Base-by-base conservation (phyloP, 2,329 filamentous ascomycete species). In the Aspergillus fumigatus region DNA sequence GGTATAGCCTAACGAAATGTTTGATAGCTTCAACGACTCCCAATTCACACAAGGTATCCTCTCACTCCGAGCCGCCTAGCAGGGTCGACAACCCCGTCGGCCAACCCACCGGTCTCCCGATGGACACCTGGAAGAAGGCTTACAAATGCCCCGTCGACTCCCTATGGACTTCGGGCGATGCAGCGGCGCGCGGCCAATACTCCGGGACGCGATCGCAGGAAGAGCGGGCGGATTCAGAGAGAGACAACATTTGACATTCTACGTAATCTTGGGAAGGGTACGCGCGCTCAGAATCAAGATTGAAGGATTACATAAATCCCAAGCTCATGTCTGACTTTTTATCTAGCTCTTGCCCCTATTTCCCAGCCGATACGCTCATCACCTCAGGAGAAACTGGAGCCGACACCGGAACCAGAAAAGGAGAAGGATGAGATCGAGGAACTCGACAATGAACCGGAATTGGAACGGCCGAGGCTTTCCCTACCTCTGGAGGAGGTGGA, bases 181-280 rank as follows among this genome's bases (percentile, higher is more conserved):
- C 78, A 82, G 67, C 78, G 82, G 62, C 80, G 81, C 62, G 79
- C 79, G 11, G 78, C 77, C 4, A 77, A 77, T 59, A 82, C 80
- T 2, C 79, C 81, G 21, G 75, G 72, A 35, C 76, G 79, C 11
- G 75, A 80, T 62, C 75, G 78, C 48, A 69, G 80, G 54, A 74
- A 78, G 58, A 83, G 80, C 58, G 77, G 77, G 26, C 72, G 79
- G 35, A 61, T 79, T 54, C 77, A 81, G 63, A 70, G 81, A 43
- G 81, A 84, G 65, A 84, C 82, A 6, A 81, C 81, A 4, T 78
- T 83, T 61, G 80, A 83, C 63, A 76, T 81, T 26, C 65, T 84
- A 52, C 73, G 77, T 50, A 79, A 81, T 53, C 67, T 84, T 8
- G 82, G 81, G 52, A 80, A 73, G 75, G 73, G 80, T 79, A 72